phyloP scores from a whole-genome alignment of 352 stramenopile species.

The Phytopythium kandeliae region DNA sequence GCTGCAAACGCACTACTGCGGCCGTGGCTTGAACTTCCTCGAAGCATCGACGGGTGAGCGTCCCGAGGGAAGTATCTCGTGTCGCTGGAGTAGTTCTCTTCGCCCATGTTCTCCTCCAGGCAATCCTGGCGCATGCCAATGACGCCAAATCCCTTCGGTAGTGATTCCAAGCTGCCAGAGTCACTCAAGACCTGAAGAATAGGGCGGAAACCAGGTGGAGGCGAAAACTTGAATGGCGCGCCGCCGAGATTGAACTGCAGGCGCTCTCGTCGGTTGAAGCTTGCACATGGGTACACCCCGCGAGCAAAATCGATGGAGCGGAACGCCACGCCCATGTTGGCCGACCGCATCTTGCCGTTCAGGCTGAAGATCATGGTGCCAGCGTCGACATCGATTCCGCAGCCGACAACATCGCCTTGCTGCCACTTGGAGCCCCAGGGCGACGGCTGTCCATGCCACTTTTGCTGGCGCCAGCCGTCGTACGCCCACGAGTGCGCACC shows the following conservation, averaged over 20 bases:
- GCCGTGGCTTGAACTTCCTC: slow-evolving; percentile 37
- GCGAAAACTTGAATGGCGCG: slow-evolving; percentile 66
- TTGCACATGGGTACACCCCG: slow-evolving; percentile 83
- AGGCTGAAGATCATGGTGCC: slow-evolving; percentile 89
- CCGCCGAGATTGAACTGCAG: slow-evolving; percentile 87
- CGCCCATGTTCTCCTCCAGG: slow-evolving; percentile 76
- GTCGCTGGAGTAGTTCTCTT: slow-evolving; percentile 81
- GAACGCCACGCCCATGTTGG: slow-evolving; percentile 85
- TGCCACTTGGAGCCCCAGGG: slow-evolving; percentile 90
- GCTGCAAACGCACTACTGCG: slow-evolving; percentile 36
- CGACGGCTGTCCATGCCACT: slow-evolving; percentile 86
- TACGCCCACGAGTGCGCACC: slow-evolving; percentile 91
- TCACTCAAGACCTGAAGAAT: slow-evolving; percentile 68
- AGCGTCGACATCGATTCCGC: slow-evolving; percentile 81
- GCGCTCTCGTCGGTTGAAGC: slow-evolving; percentile 82
- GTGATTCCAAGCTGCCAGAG: slow-evolving; percentile 28
- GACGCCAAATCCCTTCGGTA: slow-evolving; percentile 67
- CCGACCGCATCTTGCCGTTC: slow-evolving; percentile 87
- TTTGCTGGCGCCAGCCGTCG: slow-evolving; percentile 89
- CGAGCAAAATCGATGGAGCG: slow-evolving; percentile 74
- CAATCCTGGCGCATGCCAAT: slow-evolving; percentile 80
- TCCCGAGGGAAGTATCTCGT: slow-evolving; percentile 76
- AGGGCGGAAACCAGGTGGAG: slow-evolving; percentile 69
- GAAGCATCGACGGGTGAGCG: slow-evolving; percentile 65
- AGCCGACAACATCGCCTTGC: slow-evolving; percentile 89